Evolutionary conservation across 106 monocot species (phyloP).

Genomic region (Phalaenopsis equestris): DNA sequence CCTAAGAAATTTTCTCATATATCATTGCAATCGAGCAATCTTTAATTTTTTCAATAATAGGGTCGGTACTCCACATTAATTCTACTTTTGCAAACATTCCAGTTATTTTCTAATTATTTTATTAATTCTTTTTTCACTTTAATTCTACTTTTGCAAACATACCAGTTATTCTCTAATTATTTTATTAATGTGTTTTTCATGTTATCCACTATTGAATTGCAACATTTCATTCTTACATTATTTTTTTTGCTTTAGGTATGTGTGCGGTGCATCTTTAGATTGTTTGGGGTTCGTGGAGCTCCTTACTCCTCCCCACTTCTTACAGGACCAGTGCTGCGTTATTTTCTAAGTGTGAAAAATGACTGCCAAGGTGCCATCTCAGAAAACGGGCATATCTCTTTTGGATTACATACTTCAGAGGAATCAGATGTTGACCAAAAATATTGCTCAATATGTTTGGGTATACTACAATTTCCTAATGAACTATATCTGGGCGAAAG

Average conservation of each 20-base stretch:
- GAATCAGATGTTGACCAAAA: slow-evolving; percentile 13
- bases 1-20: neutral
- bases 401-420: slow-evolving; percentile 6
- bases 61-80: neutral
- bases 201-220: neutral
- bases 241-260: slow-evolving; percentile 42
- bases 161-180: neutral
- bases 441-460: slow-evolving; percentile 68
- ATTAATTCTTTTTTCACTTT: neutral
- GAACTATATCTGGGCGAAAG: slow-evolving; percentile 12
- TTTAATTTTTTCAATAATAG: neutral
- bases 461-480: slow-evolving; percentile 49
- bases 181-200: neutral
- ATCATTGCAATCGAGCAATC: neutral
- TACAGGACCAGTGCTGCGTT: slow-evolving; percentile 24
- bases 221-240: neutral
- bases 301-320: slow-evolving; percentile 35
- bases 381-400: slow-evolving; percentile 11
- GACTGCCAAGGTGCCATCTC: neutral
- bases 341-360: slow-evolving; percentile 34
- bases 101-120: neutral
- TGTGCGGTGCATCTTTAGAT: slow-evolving; percentile 70
- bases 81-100: neutral
- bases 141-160: neutral
- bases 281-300: slow-evolving; percentile 38